phyloP scores from a whole-genome alignment of 1,284 basidiomycete species.

The Leucoagaricus sp. region DNA sequence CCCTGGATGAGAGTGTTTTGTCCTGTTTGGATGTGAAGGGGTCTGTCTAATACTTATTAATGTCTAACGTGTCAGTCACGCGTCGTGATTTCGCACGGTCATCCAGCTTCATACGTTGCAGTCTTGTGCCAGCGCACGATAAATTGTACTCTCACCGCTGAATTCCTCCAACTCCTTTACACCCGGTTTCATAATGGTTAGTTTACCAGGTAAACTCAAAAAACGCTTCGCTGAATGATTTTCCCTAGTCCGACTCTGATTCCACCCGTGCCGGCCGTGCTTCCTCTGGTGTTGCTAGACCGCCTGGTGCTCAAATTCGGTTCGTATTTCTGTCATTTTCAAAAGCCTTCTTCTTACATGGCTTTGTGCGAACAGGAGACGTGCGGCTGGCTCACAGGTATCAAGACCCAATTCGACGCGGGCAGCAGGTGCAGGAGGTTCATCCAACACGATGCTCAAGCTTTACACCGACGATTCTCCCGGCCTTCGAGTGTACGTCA shows the following conservation, averaged over 20 bases:
- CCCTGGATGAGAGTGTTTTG: neutral
- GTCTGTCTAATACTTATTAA: neutral
- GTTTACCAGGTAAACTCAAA: constrained; percentile 13
- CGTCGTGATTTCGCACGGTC: constrained; percentile 15
- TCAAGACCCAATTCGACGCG: constrained; percentile 87
- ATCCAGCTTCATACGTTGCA: constrained; percentile 18
- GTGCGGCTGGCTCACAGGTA: constrained; percentile 70
- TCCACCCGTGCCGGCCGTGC: constrained; percentile 47
- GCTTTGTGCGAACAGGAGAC: constrained; percentile 54
- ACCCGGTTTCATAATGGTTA: constrained; percentile 33
- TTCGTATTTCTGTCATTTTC: constrained; percentile 46
- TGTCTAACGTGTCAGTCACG: constrained; percentile 26
- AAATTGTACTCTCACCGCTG: constrained; percentile 5
- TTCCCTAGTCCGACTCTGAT: constrained; percentile 64
- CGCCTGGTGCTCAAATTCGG: constrained; percentile 79
- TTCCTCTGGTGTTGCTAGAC: constrained; percentile 59
- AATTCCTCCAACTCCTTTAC: constrained; percentile 20
- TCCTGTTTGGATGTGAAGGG: neutral
- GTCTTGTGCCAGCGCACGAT: constrained; percentile 28
- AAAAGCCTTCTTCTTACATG: constrained; percentile 9
- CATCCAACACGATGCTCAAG: constrained; percentile 97
- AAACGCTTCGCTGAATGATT: constrained; percentile 1
- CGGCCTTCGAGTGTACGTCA: constrained; percentile 91
- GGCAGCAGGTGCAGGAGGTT: constrained; percentile 94
- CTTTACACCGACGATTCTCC: constrained; percentile 98